Conservation (phyloP, 495 filamentous ascomycete genomes). For the Poronia punctata region DNA sequence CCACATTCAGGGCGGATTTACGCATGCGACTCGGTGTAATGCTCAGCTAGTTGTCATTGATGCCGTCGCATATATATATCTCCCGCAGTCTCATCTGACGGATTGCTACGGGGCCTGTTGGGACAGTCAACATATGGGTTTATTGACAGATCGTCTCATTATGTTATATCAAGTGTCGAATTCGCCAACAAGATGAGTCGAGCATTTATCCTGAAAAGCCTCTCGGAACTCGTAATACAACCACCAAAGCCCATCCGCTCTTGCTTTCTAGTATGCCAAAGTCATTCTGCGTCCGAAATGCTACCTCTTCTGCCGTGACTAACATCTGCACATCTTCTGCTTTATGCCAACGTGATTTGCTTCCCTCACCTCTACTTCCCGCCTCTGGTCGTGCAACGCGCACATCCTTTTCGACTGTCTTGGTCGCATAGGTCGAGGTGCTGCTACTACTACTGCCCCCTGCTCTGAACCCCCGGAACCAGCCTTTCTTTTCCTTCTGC, state of each 20-base stretch:
- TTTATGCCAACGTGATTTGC: conserved; percentile 7
- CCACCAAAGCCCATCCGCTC: conserved; percentile 42
- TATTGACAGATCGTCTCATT: too few species aligned
- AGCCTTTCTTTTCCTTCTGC: conserved; percentile 23
- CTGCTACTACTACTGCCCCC: conserved; percentile 4
- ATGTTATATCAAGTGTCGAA: background rate
- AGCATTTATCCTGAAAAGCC: background rate
- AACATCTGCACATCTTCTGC: conserved; percentile 26
- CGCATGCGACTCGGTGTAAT: too few species aligned
- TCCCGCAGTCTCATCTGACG: too few species aligned
- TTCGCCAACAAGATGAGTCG: too few species aligned
- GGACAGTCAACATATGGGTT: too few species aligned
- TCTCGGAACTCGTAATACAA: conserved; percentile 27
- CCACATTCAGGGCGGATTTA: too few species aligned
- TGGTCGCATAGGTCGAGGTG: background rate
- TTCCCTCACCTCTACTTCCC: conserved; percentile 1
- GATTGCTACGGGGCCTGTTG: too few species aligned
- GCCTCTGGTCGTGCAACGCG: conserved; percentile 4
- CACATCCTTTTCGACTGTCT: conserved; percentile 11
- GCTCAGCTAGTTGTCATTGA: too few species aligned
- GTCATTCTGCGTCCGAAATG: conserved; percentile 45
- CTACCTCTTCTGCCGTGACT: conserved; percentile 43
- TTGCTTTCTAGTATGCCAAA: conserved; percentile 47
- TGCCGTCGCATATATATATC: too few species aligned
- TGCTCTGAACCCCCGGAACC: conserved; percentile 18